Evolutionary conservation across 768 basidiomycete genomes (phyloP).

Genomic region (Pisolithus albus): DNA sequence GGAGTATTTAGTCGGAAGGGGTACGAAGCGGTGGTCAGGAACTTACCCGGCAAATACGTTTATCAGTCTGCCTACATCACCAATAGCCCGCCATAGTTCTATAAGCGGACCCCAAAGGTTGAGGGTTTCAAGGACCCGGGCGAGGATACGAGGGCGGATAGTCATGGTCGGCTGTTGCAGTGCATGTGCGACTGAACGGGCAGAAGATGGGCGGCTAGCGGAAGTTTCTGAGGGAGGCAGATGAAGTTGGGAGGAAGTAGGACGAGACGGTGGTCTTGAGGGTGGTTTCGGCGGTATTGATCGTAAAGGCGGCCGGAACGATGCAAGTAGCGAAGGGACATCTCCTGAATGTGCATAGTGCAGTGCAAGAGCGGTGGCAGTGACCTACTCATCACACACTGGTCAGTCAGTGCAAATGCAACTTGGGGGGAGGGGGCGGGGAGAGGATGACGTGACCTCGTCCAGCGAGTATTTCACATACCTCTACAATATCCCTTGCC

Average conservation of each 20-base stretch:
- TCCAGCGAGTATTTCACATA: constrained; percentile 8
- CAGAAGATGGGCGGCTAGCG: not conserved
- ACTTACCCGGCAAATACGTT: constrained; percentile 22
- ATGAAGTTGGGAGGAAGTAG: constrained; percentile 3
- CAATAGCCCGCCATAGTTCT: constrained; percentile 22
- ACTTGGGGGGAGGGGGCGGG: constrained; percentile 27
- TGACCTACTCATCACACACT: constrained; percentile 11
- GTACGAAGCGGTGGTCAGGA: not conserved
- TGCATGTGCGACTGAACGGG: not conserved
- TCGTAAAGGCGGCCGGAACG: constrained; percentile 15
- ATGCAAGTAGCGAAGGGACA: constrained; percentile 14
- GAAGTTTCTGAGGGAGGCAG: constrained; percentile 8
- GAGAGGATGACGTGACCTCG: constrained; percentile 10
- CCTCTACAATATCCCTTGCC: constrained; percentile 49
- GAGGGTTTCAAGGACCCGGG: constrained; percentile 13
- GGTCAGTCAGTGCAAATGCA: constrained; percentile 38
- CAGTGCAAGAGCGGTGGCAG: constrained; percentile 25
- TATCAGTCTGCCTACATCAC: constrained; percentile 17
- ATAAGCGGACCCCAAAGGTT: constrained; percentile 19
- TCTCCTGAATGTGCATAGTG: constrained; percentile 22
- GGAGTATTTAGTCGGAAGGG: not conserved
- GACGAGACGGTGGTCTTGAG: constrained; percentile 17
- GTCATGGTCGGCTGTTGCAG: not conserved
- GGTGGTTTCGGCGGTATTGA: constrained; percentile 11
- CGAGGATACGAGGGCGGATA: constrained; percentile 13